phyloP scores from a whole-genome alignment of 78 protist species.

The Dictyostelium capitatum region DNA sequence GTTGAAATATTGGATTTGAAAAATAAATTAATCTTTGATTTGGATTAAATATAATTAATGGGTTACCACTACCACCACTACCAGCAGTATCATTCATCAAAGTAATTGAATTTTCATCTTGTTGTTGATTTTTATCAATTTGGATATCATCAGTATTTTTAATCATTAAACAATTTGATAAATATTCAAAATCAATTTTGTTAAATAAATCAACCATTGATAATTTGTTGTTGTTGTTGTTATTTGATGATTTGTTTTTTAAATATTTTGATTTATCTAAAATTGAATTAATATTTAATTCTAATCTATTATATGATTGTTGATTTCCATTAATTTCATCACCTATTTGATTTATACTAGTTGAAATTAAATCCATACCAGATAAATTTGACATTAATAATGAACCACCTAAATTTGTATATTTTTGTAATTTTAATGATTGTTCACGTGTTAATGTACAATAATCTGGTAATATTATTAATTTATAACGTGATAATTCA shows the following conservation, averaged over 20 bases:
- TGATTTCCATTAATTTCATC: too few relatives aligned
- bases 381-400: constrained; percentile 3
- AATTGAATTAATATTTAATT: background rate
- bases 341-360: background rate
- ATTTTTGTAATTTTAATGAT: constrained; percentile 1
- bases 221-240: background rate
- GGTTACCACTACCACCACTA: background rate
- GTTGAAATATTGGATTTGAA: background rate
- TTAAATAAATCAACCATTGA: background rate
- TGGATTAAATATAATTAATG: background rate
- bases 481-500: constrained; percentile 4
- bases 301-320: background rate
- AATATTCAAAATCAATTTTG: background rate
- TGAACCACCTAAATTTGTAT: background rate
- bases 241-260: background rate
- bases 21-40: background rate
- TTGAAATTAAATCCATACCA: background rate
- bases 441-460: background rate
- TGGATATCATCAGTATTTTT: background rate
- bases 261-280: constrained; percentile 5
- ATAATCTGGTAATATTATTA: constrained; percentile 7
- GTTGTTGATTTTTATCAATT: background rate
- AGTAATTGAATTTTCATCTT: background rate
- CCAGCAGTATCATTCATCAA: background rate
- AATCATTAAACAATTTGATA: background rate